Base-by-base conservation (phyloP, 169 alveolate species). In the Eimeria sp. region DNA sequence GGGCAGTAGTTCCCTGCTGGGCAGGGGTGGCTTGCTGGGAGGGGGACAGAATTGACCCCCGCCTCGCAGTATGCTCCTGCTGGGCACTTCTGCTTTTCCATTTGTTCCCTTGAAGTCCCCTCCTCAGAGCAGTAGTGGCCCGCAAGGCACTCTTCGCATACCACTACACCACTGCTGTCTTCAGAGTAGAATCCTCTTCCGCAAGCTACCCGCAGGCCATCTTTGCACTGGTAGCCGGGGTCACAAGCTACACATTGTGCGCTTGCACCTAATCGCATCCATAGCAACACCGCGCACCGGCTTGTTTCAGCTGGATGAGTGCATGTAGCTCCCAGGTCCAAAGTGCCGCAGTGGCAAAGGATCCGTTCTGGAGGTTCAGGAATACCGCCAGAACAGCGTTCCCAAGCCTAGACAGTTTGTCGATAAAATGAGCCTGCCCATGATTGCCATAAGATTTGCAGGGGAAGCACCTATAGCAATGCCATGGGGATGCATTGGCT, bases 61-160 rank as follows among this genome's bases (percentile, higher is more conserved):
- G 60, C 80, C 23, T 37, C n/a, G 82, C 93, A 85, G 54, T 60
- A 85, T 52, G 80, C 80, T 20, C 93, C 93, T 60, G 80, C 93
- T n/a, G 93, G 93, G 52, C 93, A 85, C 80, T 40, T 62, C 49
- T 85, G 93, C 93, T 85, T 62, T n/a, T 85, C 80, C 93, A 85
- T 85, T 46, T 64, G 60, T 40, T 85, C 82, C 4, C n/a, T 40
- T 60, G 82, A 40, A 33, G 93, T 85, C 33, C 46, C 93, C 40
- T 85, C 93, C 46, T 85, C 80, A 43, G 82, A 85, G 80, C 93
- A 85, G 49, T 85, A 85, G 71, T 64, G 93, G 14, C 93, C 93
- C 0, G 93, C 93, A 27, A 10, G 18, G 82, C 93, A 85, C 82
- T 37, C 11, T n/a, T 40, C 23, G 46, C 93, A 85, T 25, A 37